These are phyloP conservation scores for Lipomyces yamanashiensis DNA, from an alignment of 805 yeast species.

Conservation along the genomic window DNA sequence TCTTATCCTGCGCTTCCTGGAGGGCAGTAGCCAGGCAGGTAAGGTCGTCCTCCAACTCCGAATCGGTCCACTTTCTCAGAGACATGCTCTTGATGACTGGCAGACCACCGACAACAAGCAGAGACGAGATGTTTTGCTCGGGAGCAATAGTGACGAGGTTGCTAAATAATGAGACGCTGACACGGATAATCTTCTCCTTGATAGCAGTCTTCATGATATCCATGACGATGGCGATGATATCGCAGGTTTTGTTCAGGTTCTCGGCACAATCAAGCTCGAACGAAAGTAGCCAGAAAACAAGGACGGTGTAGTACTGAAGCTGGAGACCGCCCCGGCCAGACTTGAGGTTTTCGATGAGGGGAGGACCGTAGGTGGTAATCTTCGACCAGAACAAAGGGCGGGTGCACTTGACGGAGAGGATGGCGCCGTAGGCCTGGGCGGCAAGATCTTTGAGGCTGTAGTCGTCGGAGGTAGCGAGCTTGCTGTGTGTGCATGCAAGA, in stretches of 20 bases:
- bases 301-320: conserved; percentile 76
- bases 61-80: conserved; percentile 93
- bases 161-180: conserved; percentile 63
- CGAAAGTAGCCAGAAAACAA: conserved; percentile 83
- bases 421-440: conserved; percentile 66
- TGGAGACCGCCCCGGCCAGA: conserved; percentile 64
- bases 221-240: conserved; percentile 53
- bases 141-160: conserved; percentile 46
- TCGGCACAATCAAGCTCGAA: conserved; percentile 63
- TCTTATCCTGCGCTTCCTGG: conserved; percentile 70
- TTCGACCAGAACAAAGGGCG: conserved; percentile 58
- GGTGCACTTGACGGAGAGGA: conserved; percentile 59
- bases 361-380: conserved; percentile 54
- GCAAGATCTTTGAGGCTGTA: conserved; percentile 62
- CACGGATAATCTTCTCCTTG: conserved; percentile 87
- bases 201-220: conserved; percentile 77
- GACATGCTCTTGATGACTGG: conserved; percentile 68
- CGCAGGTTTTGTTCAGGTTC: conserved; percentile 56
- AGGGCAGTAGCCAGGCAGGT: conserved; percentile 60
- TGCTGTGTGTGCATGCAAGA: conserved; percentile 41
- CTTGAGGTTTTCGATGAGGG: conserved; percentile 54
- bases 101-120: conserved; percentile 76
- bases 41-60: conserved; percentile 80
- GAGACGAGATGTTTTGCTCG: conserved; percentile 59
- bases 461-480: conserved; percentile 48